Conservation (phyloP, 2,329 filamentous ascomycete species). For the Fusarium sp. region DNA sequence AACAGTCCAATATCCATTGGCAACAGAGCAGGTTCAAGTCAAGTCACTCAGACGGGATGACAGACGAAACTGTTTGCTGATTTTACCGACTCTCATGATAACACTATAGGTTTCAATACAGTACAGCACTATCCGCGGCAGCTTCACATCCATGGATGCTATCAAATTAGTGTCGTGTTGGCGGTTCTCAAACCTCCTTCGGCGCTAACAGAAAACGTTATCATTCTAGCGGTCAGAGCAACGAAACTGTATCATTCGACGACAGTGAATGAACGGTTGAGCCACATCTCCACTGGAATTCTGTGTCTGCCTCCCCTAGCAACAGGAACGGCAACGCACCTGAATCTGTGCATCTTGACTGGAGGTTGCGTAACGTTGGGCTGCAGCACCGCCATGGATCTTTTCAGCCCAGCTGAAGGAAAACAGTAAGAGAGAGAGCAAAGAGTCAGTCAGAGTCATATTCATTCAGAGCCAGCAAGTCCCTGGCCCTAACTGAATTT, state of each 20-base stretch:
- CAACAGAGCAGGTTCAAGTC: not conserved
- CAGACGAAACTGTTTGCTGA: slow-evolving; percentile 1
- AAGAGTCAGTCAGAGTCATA: not conserved
- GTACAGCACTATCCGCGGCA: not conserved
- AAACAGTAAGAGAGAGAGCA: slow-evolving; percentile 1
- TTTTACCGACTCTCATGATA: slow-evolving; percentile 8
- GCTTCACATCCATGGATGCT: not conserved
- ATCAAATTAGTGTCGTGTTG: not conserved
- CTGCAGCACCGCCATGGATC: slow-evolving; percentile 34
- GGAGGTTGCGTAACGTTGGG: slow-evolving; percentile 40
- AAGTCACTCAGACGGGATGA: not conserved
- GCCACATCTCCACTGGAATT: slow-evolving; percentile 30
- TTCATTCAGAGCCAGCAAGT: not conserved
- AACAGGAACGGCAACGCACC: slow-evolving; percentile 17
- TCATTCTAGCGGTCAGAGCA: slow-evolving; percentile 33
- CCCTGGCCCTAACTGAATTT: slow-evolving; percentile 12
- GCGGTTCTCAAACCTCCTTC: not conserved
- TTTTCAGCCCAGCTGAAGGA: slow-evolving; percentile 32
- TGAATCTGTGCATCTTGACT: slow-evolving; percentile 29
- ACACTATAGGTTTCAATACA: not conserved
- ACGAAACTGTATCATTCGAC: slow-evolving; percentile 5
- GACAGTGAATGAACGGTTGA: not conserved
- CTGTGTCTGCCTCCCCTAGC: slow-evolving; percentile 31
- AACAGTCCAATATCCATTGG: not conserved
- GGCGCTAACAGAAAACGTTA: slow-evolving; percentile 23